Conservation (phyloP, 768 basidiomycete genomes). For the Leccinum longicurvipes region DNA sequence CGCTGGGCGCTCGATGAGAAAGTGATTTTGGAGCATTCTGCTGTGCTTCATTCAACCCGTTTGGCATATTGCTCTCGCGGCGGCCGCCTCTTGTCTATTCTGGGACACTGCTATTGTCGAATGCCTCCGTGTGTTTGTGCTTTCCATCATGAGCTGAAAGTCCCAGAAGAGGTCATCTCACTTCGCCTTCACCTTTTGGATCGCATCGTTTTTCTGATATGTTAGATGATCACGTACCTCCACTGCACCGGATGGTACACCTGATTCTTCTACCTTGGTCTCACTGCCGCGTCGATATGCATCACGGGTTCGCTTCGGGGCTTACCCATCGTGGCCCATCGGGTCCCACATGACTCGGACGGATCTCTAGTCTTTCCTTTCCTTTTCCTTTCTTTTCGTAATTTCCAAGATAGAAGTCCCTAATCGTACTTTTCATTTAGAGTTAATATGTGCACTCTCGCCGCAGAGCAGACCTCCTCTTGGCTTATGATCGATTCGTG, state of each 20-base stretch:
- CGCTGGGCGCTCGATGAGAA: constrained; percentile 1
- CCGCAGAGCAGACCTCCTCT: constrained; percentile 82
- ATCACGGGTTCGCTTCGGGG: constrained; percentile 5
- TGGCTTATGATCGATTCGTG: constrained; percentile 99
- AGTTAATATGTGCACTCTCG: constrained; percentile 84
- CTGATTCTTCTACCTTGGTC: constrained; percentile 14
- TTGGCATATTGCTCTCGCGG: constrained; percentile 9
- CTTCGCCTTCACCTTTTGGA: constrained; percentile 9
- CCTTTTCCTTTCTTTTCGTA: not conserved
- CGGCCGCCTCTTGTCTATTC: constrained; percentile 19
- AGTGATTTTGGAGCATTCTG: not conserved
- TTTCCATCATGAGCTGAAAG: constrained; percentile 7
- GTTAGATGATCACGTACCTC: constrained; percentile 5
- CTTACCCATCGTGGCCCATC: constrained; percentile 9
- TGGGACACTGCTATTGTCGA: not conserved
- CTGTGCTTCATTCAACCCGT: constrained; percentile 1
- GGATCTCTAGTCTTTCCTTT: constrained; percentile 4
- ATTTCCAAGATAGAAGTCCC: constrained; percentile 7
- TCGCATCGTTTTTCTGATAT: constrained; percentile 9
- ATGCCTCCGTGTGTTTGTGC: not conserved
- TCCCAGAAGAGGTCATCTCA: constrained; percentile 8
- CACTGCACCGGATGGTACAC: constrained; percentile 6
- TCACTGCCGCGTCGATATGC: constrained; percentile 10
- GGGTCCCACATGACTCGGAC: constrained; percentile 4
- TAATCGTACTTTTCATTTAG: constrained; percentile 38